Evolutionary conservation across 2,329 filamentous ascomycete genomes (phyloP).

Genomic region (Diaporthe caulivora): DNA sequence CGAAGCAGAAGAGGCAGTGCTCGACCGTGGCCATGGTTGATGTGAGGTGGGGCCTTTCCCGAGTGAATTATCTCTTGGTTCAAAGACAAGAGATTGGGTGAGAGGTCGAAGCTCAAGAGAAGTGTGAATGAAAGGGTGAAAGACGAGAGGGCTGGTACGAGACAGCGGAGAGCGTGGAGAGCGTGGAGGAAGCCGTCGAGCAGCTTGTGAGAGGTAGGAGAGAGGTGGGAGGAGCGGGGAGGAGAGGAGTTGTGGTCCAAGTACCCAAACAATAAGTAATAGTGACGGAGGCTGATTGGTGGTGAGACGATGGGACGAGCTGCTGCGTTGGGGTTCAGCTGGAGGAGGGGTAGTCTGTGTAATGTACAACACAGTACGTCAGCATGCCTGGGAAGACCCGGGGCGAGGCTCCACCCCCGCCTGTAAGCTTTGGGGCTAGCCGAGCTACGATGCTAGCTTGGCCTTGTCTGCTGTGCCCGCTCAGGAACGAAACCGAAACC

Average conservation of each 20-base stretch:
- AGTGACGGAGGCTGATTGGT: background rate
- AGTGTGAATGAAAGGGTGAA: no score
- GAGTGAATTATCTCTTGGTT: background rate
- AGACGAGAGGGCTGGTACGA: background rate
- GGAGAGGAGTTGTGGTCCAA: background rate
- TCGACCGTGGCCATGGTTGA: slow-evolving; percentile 81
- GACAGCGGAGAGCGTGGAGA: background rate
- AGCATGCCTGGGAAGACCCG: background rate
- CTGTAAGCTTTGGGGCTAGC: background rate
- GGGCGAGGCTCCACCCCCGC: slow-evolving; percentile 16
- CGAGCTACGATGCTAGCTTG: background rate
- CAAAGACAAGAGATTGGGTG: background rate
- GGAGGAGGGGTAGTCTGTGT: slow-evolving; percentile 28
- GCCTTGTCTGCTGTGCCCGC: background rate
- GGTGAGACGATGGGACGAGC: background rate
- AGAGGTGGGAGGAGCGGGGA: background rate
- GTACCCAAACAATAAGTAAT: background rate
- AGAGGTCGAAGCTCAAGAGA: background rate
- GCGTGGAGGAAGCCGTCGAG: background rate
- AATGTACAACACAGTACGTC: no score
- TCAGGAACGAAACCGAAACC: slow-evolving; percentile 1
- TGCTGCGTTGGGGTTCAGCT: slow-evolving; percentile 22
- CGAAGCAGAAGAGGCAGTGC: slow-evolving; percentile 96
- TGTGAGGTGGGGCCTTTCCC: slow-evolving; percentile 52
- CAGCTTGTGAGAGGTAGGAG: slow-evolving; percentile 10